Percentiles rank a stretch among this genome's conserved stretches.
phyloP scores from a whole-genome alignment of 106 monocot genomes.

The Allium fistulosum region DNA sequence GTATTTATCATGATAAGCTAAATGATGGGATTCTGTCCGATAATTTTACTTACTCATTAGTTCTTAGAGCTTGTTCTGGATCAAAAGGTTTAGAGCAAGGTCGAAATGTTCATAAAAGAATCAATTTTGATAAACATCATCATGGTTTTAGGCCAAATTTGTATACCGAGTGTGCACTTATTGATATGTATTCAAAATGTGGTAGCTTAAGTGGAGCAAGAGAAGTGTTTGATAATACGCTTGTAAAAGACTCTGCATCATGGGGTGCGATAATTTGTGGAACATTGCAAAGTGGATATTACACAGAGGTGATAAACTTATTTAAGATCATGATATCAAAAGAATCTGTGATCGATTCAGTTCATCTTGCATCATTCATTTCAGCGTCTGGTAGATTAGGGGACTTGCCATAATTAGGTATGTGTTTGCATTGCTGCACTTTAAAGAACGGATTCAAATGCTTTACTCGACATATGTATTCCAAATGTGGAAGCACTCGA shows the following conservation, averaged over 20 bases:
- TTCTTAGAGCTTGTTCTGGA: constrained; percentile 39
- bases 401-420: constrained; percentile 16
- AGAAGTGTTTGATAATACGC: constrained; percentile 31
- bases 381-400: constrained; percentile 45
- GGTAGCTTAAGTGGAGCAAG: constrained; percentile 22
- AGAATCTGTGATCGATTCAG: constrained; percentile 29
- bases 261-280: constrained; percentile 47
- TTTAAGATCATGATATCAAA: constrained; percentile 27
- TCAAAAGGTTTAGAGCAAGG: constrained; percentile 22
- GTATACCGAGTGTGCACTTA: constrained; percentile 29
- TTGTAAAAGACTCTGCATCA: constrained; percentile 13
- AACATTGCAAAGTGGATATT: constrained; percentile 13
- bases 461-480: constrained; percentile 65
- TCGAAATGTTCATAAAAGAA: constrained; percentile 14
- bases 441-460: constrained; percentile 38
- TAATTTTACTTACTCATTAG: constrained; percentile 45
- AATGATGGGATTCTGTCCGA: constrained; percentile 19
- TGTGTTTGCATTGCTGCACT: constrained; percentile 36
- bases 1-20: constrained; percentile 20
- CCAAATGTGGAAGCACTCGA: constrained; percentile 29
- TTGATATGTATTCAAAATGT: constrained; percentile 48
- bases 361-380: constrained; percentile 36
- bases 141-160: constrained; percentile 11
- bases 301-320: constrained; percentile 17
- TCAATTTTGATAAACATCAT: constrained; percentile 3